A percentile compares a stretch with the other conserved stretches of the same genome.
Conservation (phyloP, 176 grass and related monocot species). For the Typha latifolia region DNA sequence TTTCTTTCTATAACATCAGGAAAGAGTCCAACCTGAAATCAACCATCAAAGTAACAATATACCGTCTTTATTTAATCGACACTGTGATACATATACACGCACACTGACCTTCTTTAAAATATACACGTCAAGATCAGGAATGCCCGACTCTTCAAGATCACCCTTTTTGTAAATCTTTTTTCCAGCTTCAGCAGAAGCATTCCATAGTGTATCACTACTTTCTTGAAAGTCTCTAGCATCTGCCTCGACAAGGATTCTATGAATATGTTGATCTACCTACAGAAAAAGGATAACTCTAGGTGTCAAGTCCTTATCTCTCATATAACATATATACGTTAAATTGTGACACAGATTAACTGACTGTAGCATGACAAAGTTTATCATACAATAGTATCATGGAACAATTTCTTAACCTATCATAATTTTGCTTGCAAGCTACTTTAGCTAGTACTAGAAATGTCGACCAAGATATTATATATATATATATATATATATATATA, state of each 20-base stretch:
- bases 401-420: not conserved
- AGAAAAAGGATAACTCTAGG: constrained; percentile 12
- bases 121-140: constrained; percentile 65
- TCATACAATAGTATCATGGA: not conserved
- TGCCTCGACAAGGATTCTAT: constrained; percentile 76
- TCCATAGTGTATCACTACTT: constrained; percentile 46
- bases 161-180: constrained; percentile 65
- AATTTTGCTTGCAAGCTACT: not conserved
- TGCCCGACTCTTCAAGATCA: constrained; percentile 47
- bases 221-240: constrained; percentile 32
- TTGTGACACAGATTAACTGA: no score
- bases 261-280: constrained; percentile 89
- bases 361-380: no score
- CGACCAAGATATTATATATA: not conserved
- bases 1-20: constrained; percentile 85
- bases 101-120: constrained; percentile 70
- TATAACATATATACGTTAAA: no score
- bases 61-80: not conserved
- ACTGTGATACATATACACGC: constrained; percentile 8
- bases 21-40: constrained; percentile 88
- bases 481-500: no score
- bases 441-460: not conserved
- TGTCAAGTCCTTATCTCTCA: not conserved
- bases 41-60: constrained; percentile 31
- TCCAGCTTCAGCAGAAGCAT: constrained; percentile 60